Percentiles rank a stretch among this genome's conserved stretches.
Evolutionary conservation across 805 yeast genomes (phyloP).

Genomic region (Komagataella phaffii): DNA sequence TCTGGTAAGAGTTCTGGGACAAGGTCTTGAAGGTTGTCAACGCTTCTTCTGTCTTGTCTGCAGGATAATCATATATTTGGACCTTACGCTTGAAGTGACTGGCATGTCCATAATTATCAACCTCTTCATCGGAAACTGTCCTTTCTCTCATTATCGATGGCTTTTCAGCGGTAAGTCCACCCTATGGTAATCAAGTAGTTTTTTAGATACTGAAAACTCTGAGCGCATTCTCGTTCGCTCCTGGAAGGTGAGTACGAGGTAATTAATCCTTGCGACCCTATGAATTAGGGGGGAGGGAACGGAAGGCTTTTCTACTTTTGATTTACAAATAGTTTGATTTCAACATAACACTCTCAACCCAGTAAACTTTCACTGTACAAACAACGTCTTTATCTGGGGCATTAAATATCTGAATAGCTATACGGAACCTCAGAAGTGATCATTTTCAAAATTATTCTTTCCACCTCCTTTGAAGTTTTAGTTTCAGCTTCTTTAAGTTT

Average conservation of each 20-base stretch:
- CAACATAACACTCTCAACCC: not conserved
- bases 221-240: not conserved
- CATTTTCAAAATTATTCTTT: not conserved
- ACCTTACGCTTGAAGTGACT: not conserved
- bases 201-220: not conserved
- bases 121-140: not conserved
- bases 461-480: not conserved
- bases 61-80: constrained; percentile 16
- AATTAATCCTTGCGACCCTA: not conserved
- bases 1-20: constrained; percentile 46
- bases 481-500: not conserved
- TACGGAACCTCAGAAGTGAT: not conserved
- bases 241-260: not conserved
- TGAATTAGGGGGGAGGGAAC: not conserved
- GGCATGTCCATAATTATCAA: not conserved
- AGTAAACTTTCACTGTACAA: not conserved
- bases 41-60: constrained; percentile 62
- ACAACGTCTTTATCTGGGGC: not conserved
- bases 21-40: constrained; percentile 39
- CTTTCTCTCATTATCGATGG: not conserved
- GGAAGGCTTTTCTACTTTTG: not conserved
- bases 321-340: too few species aligned
- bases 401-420: not conserved
- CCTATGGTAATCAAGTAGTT: not conserved
- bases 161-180: not conserved